A percentile compares a stretch with the other conserved stretches of the same genome.
phyloP scores from a whole-genome alignment of 768 basidiomycete species.

The Pisolithus tinctorius region DNA sequence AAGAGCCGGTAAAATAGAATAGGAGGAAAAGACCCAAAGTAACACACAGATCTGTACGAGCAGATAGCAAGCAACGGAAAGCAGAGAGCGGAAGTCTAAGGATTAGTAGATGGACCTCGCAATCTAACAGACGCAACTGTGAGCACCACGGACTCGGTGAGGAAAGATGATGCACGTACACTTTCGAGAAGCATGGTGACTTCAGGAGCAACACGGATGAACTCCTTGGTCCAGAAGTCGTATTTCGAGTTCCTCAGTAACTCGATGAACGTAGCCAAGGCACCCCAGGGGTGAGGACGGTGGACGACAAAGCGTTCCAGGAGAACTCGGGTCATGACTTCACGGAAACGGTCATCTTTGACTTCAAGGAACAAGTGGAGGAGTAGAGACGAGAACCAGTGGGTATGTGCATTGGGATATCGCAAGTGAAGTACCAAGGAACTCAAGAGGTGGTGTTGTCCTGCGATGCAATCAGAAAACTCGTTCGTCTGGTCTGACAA shows the following conservation, averaged over 20 bases:
- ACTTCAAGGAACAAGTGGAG: conserved; percentile 83
- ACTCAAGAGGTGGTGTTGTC: conserved; percentile 90
- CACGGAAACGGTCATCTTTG: conserved; percentile 68
- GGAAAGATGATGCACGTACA: conserved; percentile 39
- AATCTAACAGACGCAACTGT: conserved; percentile 39
- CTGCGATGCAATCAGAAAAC: conserved; percentile 32
- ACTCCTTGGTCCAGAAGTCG: conserved; percentile 87
- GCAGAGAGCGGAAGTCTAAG: conserved; percentile 56
- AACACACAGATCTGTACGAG: conserved; percentile 67
- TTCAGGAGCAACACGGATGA: conserved; percentile 79
- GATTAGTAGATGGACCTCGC: conserved; percentile 71
- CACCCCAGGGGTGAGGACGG: conserved; percentile 95
- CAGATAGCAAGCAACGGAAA: conserved; percentile 64
- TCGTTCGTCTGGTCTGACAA: background rate
- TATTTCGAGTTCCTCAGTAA: conserved; percentile 85
- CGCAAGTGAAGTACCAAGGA: conserved; percentile 93
- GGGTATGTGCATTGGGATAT: conserved; percentile 97
- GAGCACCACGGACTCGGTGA: background rate
- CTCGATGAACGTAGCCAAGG: conserved; percentile 90
- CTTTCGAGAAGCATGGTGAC: conserved; percentile 80
- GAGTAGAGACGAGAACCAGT: conserved; percentile 92
- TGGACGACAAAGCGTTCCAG: conserved; percentile 92
- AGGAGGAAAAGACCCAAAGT: conserved; percentile 45
- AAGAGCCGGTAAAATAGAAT: conserved; percentile 13
- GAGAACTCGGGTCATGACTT: conserved; percentile 83